Evolutionary conservation across 352 stramenopile genomes (phyloP), one percentile per base, ranked within the genome.

Genomic region (Phytophthora pini): DNA sequence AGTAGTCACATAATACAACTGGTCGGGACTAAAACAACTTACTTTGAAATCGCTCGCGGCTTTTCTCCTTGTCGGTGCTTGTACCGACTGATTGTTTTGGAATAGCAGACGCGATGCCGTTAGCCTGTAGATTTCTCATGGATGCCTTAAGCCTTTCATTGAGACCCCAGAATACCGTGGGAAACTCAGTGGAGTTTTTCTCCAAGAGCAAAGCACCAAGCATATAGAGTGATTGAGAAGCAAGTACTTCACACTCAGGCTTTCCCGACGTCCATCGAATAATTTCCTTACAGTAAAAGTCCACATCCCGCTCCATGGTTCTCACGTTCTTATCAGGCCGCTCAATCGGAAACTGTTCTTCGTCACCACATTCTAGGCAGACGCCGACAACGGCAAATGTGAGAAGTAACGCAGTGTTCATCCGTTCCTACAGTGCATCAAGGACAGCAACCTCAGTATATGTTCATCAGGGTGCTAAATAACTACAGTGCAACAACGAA

Each of bases 221-320:
- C 0, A 71, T 55, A 47, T 76, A 82, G 2, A 93, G 60, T 20
- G 79, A 72, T 32, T 92, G 71, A 7, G 70, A 67, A 2, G 79
- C 44, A 7, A 86, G 41, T 5, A 82, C 57, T 32, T 72, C 57
- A 53, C 63, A 65, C 40, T 66, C 61, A 13, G 67, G 46, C 4
- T 75, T 70, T 1, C 31, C 56, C 15, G 61, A 63, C 13, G 66
- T 71, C 45, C 82, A 53, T 3, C 70, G 73, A 27, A 67, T 38
- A 55, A 94, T 80, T 56, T 95, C 87, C 34, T 90, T 92, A 61
- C 76, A 87, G 50, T 90, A 95, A 70, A 89, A 92, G 7, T 90
- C 77, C 11, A 89, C 56, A 27, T 93, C 84, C 11, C 84, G 78
- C 40, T 88, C 84, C 53, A 92, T 65, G 34, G 77, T 74, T 51